These are phyloP conservation scores for Dicorynia guianensis DNA, from an alignment of 306 rosid species.

Conservation along the genomic window DNA sequence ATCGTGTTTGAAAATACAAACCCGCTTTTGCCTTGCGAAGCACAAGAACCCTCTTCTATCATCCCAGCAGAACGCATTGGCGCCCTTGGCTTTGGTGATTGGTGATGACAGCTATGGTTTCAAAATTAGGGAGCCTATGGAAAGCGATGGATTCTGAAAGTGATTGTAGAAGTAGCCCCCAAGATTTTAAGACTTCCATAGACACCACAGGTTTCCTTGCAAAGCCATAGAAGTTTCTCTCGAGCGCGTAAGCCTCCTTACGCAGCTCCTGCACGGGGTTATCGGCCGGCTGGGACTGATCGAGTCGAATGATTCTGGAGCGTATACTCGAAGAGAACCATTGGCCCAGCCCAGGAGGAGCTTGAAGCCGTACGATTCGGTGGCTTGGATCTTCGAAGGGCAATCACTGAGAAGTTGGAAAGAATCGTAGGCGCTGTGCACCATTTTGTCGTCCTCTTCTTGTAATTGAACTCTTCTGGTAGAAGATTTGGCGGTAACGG, in stretches of 20 bases:
- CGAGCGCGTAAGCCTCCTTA: slow-evolving; percentile 59
- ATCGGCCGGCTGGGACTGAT: slow-evolving; percentile 58
- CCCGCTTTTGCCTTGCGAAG: slow-evolving; percentile 91
- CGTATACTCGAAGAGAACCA: slow-evolving; percentile 85
- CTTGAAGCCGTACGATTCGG: slow-evolving; percentile 76
- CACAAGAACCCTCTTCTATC: slow-evolving; percentile 85
- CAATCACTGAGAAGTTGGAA: slow-evolving; percentile 61
- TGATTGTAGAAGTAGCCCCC: slow-evolving; percentile 80
- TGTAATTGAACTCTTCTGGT: background rate
- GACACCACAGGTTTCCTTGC: slow-evolving; percentile 71
- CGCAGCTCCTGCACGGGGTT: slow-evolving; percentile 51
- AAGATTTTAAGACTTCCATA: slow-evolving; percentile 75
- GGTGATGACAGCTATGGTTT: slow-evolving; percentile 86
- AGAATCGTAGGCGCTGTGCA: slow-evolving; percentile 95
- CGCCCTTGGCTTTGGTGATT: slow-evolving; percentile 97
- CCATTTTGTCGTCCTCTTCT: slow-evolving; percentile 53
- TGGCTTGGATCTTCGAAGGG: slow-evolving; percentile 76
- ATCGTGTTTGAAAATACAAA: slow-evolving; percentile 88
- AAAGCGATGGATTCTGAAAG: slow-evolving; percentile 92
- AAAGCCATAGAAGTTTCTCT: slow-evolving; percentile 63
- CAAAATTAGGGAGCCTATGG: slow-evolving; percentile 79
- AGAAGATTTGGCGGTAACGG: background rate
- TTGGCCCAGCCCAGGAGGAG: slow-evolving; percentile 86
- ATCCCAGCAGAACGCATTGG: slow-evolving; percentile 88
- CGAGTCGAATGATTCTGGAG: slow-evolving; percentile 61